Base-by-base conservation (phyloP, 2,329 filamentous ascomycete species). In the Sarocladiaceae sp. region DNA sequence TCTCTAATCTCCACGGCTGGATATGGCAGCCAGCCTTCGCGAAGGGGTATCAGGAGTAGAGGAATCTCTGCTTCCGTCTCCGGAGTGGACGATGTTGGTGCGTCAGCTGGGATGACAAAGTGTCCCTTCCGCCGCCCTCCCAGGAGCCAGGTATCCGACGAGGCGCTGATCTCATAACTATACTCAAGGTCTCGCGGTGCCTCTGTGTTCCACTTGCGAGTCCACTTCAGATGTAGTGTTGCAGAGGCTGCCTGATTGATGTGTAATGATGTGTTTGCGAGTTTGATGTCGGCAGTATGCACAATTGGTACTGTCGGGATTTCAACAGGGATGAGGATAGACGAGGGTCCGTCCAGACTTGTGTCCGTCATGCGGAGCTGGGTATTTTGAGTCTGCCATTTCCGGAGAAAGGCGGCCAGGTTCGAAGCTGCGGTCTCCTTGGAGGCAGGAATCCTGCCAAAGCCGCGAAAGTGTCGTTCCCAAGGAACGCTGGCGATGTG, bases 241-340 rank as follows among this genome's bases (percentile, higher is more conserved):
- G 86, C 82, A 1, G 80, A 71, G 1, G 90, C 69, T 3, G 87
- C 77, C 62, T 88, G 79, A 59, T 88, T 89, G 10, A 82, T 75
- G 17, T 73, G 75, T 50, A 65, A 58, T 54, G 69, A 15, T 25
- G 62, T 56, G 1, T 64, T 66, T 52, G 62, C 60, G 2, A 89
- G 68, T 25, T 74, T 72, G 25, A 93, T 77, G 50, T 87, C 83
- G 2, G 87, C 86, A 0, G 88, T 95, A 67, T 96, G 88, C 0
- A 97, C 81, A 18, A 96, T 82, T 46, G 89, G 83, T 2, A 96
- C 77, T 1, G 87, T 84, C 0, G 93, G 93, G 1, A 99, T 83
- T 54, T 96, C 90, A 13, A 99, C 92, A 0, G 92, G 89, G 51
- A 99, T 95, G 26, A 87, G 75, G 59, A 99, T 92, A 12, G 83